These are phyloP conservation scores for Sphaerulina vaccinii DNA, from an alignment of 2,329 filamentous ascomycete species.

Conservation along the genomic window DNA sequence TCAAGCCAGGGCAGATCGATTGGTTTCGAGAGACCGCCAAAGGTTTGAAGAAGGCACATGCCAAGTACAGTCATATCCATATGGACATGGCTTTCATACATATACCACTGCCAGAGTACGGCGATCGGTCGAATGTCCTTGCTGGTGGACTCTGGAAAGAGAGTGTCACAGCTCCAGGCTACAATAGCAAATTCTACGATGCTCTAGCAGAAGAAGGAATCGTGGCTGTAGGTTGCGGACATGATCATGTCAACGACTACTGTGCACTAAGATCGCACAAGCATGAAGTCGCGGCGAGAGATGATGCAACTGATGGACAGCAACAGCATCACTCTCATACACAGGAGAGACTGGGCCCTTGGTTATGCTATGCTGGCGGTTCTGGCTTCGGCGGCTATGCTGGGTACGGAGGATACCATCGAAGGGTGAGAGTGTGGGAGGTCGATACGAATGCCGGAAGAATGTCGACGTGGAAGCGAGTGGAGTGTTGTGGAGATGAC, in stretches of 20 bases:
- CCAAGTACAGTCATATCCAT: constrained; percentile 86
- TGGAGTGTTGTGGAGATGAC: constrained; percentile 61
- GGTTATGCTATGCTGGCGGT: constrained; percentile 98
- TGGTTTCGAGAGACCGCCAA: constrained; percentile 86
- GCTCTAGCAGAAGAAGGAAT: constrained; percentile 83
- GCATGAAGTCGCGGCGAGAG: constrained; percentile 1
- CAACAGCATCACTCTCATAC: background rate
- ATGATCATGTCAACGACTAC: constrained; percentile 97
- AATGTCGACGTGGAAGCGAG: constrained; percentile 87
- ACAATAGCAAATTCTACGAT: constrained; percentile 90
- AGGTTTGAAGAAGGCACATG: constrained; percentile 62
- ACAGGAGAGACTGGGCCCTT: constrained; percentile 51
- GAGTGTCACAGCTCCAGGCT: constrained; percentile 78
- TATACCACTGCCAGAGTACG: constrained; percentile 90
- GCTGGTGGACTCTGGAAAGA: constrained; percentile 74
- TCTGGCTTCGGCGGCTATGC: constrained; percentile 93
- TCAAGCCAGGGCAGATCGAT: constrained; percentile 88
- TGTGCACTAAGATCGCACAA: constrained; percentile 62
- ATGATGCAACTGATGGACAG: constrained; percentile 8
- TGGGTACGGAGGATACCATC: constrained; percentile 81
- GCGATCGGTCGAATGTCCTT: constrained; percentile 55
- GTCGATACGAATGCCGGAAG: constrained; percentile 87
- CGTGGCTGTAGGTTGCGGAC: constrained; percentile 84
- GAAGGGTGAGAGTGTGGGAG: constrained; percentile 84
- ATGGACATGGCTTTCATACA: constrained; percentile 97